These are phyloP conservation scores for Bipolaris victoriae DNA, from an alignment of 2,329 filamentous ascomycete species.

Conservation along the genomic window DNA sequence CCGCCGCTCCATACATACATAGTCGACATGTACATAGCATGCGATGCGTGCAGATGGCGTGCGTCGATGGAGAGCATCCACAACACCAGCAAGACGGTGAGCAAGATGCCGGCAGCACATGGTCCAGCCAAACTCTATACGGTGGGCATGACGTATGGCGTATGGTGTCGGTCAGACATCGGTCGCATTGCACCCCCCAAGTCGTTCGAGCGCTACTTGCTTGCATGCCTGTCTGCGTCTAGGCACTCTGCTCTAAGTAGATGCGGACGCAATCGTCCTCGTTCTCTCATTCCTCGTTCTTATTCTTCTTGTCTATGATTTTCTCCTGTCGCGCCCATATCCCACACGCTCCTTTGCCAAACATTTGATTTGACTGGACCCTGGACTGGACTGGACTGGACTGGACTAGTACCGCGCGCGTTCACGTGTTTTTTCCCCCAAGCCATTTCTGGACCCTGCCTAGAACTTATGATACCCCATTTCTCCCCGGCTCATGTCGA, in stretches of 20 bases:
- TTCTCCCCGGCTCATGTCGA: slow-evolving; percentile 21
- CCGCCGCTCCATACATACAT: neutral
- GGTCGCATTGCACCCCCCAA: slow-evolving; percentile 23
- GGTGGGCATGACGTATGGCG: slow-evolving; percentile 24
- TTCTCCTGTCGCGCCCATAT: neutral
- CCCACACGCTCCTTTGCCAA: neutral
- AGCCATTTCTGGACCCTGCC: slow-evolving; percentile 18
- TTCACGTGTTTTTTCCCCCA: slow-evolving; percentile 16
- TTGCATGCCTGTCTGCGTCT: slow-evolving; percentile 4
- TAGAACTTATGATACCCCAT: slow-evolving; percentile 27
- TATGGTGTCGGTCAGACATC: slow-evolving; percentile 20
- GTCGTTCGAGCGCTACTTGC: slow-evolving; percentile 19
- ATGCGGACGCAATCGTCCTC: neutral
- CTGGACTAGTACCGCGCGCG: neutral
- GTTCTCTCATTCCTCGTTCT: neutral
- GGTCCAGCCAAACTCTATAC: slow-evolving; percentile 11
- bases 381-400: slow-evolving; percentile 3
- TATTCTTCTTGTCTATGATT: neutral
- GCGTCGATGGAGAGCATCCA: neutral
- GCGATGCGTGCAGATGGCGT: slow-evolving; percentile 22
- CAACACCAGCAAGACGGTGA: neutral
- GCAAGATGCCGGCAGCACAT: neutral
- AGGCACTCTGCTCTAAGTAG: slow-evolving; percentile 11
- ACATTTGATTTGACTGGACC: slow-evolving; percentile 1
- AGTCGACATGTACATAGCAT: neutral